These are phyloP conservation scores for Botryotinia narcissicola DNA, from an alignment of 2,329 filamentous ascomycete genomes.

Conservation along the genomic window DNA sequence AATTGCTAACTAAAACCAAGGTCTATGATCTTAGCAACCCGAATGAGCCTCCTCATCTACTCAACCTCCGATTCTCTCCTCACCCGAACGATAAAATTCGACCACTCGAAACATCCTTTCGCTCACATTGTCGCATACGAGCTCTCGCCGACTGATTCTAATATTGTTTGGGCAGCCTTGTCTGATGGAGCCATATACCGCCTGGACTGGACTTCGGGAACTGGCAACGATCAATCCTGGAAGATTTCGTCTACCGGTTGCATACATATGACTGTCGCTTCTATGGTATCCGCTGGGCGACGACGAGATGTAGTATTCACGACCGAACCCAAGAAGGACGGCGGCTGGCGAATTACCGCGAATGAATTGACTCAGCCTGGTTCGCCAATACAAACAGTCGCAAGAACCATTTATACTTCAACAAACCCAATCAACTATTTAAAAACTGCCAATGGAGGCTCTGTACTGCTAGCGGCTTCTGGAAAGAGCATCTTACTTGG, in stretches of 20 bases:
- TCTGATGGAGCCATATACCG: constrained; percentile 56
- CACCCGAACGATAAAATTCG: constrained; percentile 62
- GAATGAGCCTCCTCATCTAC: constrained; percentile 76
- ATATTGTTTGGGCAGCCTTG: constrained; percentile 59
- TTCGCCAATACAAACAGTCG: constrained; percentile 33
- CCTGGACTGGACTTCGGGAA: constrained; percentile 56
- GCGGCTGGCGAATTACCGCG: constrained; percentile 38
- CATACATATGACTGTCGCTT: constrained; percentile 39
- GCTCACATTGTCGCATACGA: constrained; percentile 41
- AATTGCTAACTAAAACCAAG: constrained; percentile 39
- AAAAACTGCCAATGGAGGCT: constrained; percentile 52
- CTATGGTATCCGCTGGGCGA: constrained; percentile 38
- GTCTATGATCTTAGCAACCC: constrained; percentile 71
- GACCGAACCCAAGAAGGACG: constrained; percentile 36
- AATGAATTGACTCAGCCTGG: constrained; percentile 39
- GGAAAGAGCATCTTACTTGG: constrained; percentile 61
- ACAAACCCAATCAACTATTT: constrained; percentile 47
- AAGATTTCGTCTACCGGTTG: constrained; percentile 38
- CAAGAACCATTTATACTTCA: constrained; percentile 44
- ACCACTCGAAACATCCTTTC: constrained; percentile 24
- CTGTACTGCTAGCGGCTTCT: constrained; percentile 55
- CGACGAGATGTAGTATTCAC: constrained; percentile 40
- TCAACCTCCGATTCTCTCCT: constrained; percentile 78
- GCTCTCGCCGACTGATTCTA: constrained; percentile 44
- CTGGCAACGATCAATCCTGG: constrained; percentile 45